These are phyloP conservation scores for Scenedesmus sp. DNA, from an alignment of 163 green algal genomes.

Conservation along the genomic window DNA sequence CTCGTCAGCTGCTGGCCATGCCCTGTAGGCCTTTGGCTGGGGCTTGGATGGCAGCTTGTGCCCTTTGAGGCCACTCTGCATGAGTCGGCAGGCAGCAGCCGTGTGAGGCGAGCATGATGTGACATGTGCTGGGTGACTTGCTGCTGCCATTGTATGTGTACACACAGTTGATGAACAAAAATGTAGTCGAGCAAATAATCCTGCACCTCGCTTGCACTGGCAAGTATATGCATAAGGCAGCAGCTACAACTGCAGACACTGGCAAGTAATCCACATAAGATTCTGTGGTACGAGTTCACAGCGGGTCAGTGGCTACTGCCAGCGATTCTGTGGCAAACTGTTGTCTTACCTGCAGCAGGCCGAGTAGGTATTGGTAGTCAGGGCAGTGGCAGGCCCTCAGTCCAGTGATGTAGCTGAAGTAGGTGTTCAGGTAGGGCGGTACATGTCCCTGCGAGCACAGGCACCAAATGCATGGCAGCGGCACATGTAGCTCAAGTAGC, in stretches of 20 bases:
- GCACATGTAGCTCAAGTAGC: neutral
- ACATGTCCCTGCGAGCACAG: conserved; percentile 2
- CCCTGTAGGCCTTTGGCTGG: neutral
- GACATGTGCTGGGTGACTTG: neutral
- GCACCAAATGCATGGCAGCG: neutral
- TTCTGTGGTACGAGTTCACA: too few relatives aligned
- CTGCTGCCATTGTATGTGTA: neutral
- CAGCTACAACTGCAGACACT: neutral
- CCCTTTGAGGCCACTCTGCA: neutral
- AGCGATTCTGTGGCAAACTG: neutral
- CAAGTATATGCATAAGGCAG: too few relatives aligned
- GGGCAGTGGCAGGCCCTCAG: neutral
- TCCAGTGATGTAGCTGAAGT: neutral
- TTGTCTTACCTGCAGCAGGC: neutral
- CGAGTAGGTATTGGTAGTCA: conserved; percentile 17
- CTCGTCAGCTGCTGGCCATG: neutral
- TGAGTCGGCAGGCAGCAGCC: neutral
- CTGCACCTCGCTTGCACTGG: too few relatives aligned
- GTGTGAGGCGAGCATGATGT: neutral
- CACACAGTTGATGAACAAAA: neutral
- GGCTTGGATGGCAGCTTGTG: neutral
- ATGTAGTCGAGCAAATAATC: too few relatives aligned
- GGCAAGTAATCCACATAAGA: too few relatives aligned
- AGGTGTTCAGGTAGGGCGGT: neutral
- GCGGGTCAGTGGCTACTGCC: neutral